Conservation (phyloP, 2,329 filamentous ascomycete genomes). For the Aspergillus caelatus region DNA sequence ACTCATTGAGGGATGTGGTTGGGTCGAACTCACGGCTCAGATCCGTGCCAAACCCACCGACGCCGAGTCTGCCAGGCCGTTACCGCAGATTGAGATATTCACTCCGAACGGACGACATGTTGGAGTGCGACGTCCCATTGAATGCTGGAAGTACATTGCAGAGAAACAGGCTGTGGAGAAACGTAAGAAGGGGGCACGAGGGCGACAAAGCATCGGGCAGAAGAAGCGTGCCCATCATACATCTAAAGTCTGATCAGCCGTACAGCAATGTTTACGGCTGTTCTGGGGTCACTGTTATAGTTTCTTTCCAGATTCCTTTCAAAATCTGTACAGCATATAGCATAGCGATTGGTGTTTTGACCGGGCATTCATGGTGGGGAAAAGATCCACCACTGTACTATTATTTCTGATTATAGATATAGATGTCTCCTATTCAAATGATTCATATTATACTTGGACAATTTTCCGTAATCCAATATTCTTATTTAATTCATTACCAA, state of each 20-base stretch:
- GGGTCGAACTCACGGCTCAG: slow-evolving; percentile 86
- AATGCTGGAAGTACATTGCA: slow-evolving; percentile 37
- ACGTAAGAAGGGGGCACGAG: slow-evolving; percentile 26
- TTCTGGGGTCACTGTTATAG: not conserved
- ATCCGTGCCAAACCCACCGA: slow-evolving; percentile 60
- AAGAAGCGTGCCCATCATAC: slow-evolving; percentile 24
- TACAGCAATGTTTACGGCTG: not conserved
- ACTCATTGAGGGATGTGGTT: slow-evolving; percentile 87
- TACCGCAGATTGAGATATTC: slow-evolving; percentile 74
- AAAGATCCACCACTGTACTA: not conserved
- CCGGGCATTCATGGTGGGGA: not conserved
- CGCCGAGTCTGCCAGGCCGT: slow-evolving; percentile 46
- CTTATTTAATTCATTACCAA: not conserved
- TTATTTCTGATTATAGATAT: not conserved
- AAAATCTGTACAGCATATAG: slow-evolving; percentile 13
- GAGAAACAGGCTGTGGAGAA: slow-evolving; percentile 36
- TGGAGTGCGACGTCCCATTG: slow-evolving; percentile 43
- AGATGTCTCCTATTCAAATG: not conserved
- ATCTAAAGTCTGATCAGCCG: not conserved
- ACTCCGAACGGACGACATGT: slow-evolving; percentile 83
- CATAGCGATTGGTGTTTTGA: slow-evolving; percentile 23
- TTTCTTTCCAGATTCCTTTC: not conserved
- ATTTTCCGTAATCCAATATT: not conserved
- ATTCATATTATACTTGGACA: not conserved
- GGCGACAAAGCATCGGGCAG: slow-evolving; percentile 28